phyloP scores from a whole-genome alignment of 2,329 filamentous ascomycete genomes.

The Bipolaris bicolor region DNA sequence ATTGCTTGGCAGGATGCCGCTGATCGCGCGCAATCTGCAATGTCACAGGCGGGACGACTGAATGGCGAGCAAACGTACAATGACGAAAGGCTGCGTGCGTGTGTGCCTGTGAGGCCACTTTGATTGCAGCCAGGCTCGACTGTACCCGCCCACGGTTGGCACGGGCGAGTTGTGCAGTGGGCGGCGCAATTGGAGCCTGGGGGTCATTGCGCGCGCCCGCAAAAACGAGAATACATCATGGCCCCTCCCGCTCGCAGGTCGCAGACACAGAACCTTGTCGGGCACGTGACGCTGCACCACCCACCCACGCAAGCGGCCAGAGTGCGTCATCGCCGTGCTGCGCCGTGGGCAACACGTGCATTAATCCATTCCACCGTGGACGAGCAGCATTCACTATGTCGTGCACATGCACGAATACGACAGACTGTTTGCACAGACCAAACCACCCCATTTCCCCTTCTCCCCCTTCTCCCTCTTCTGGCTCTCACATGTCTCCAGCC shows the following conservation, averaged over 20 bases:
- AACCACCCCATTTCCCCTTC: no score
- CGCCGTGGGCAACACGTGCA: no score
- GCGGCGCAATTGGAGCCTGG: slow-evolving; percentile 16
- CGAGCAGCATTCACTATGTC: no score
- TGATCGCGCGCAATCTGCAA: slow-evolving; percentile 6
- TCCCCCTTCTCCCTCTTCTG: no score
- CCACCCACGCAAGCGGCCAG: slow-evolving; percentile 9
- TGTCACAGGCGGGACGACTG: not conserved
- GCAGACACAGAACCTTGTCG: no score
- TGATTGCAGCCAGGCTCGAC: slow-evolving; percentile 16
- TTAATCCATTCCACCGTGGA: no score
- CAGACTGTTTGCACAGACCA: no score
- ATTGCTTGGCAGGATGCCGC: slow-evolving; percentile 19
- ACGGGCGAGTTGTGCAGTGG: slow-evolving; percentile 18
- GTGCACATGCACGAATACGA: no score
- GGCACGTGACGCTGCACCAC: slow-evolving; percentile 20
- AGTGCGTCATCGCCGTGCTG: slow-evolving; percentile 13
- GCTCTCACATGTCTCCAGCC: not conserved
- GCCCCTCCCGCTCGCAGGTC: slow-evolving; percentile 25
- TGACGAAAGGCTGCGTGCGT: slow-evolving; percentile 23
- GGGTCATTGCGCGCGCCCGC: slow-evolving; percentile 1
- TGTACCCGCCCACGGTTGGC: slow-evolving; percentile 8
- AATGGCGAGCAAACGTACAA: slow-evolving; percentile 20
- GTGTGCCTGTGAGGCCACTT: not conserved
- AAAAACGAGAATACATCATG: slow-evolving; percentile 3